These are phyloP conservation scores for Irpex sp. DNA, from an alignment of 1,284 basidiomycete species.

Conservation along the genomic window DNA sequence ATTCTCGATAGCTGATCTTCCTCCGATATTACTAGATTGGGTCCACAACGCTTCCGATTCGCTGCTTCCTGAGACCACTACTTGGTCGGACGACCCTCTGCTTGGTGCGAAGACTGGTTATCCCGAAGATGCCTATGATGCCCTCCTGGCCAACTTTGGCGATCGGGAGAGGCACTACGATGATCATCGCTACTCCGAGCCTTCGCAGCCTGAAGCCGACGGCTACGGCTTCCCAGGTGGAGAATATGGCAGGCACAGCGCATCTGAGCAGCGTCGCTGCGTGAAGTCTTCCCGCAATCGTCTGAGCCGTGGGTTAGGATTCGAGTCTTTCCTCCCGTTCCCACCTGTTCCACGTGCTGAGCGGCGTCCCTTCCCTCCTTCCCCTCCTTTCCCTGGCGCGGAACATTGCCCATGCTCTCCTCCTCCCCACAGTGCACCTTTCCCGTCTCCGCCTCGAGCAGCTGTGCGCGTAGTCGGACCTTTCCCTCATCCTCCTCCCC, in stretches of 20 bases:
- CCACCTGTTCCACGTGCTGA: no score
- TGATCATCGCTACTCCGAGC: neutral
- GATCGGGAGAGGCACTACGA: neutral
- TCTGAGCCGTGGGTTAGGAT: no score
- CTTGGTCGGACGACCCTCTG: neutral
- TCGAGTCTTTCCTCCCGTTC: no score
- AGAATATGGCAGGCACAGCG: neutral
- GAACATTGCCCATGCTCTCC: neutral
- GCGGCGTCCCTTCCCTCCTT: no score
- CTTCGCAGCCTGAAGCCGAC: conserved; percentile 3
- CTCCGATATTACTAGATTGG: conserved; percentile 16
- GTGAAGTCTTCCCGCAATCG: neutral
- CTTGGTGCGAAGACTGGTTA: neutral
- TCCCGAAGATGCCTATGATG: neutral
- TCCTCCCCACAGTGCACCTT: neutral
- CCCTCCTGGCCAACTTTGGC: neutral
- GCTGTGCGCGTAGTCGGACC: neutral
- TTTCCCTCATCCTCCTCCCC: neutral
- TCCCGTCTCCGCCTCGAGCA: neutral
- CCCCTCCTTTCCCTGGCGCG: neutral
- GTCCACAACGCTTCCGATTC: conserved; percentile 22
- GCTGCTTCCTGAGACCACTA: neutral
- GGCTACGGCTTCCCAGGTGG: conserved; percentile 4
- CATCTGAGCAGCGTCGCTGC: neutral
- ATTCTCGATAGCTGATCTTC: neutral